Base-by-base conservation (phyloP, 2,329 filamentous ascomycete genomes). In the Colletotrichum viniferum region DNA sequence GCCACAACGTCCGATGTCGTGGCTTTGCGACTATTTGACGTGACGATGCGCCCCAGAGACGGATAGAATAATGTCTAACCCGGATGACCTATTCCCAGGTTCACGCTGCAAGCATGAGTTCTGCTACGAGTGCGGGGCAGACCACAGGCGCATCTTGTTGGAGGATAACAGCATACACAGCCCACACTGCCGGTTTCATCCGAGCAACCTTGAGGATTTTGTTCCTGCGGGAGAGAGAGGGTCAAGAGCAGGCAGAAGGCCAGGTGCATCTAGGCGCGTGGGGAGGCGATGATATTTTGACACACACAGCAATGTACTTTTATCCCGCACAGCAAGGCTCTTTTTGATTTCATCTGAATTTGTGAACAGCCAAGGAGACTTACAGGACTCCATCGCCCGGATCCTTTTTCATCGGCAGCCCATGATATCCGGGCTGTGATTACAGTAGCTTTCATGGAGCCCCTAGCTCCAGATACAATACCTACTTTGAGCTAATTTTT, bases 71-170 rank as follows among this genome's bases (percentile, higher is more conserved):
- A 13, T 30, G 4, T 71, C 63, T 69, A 32, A 74, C 75, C 32
- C 4, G 55, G 56, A 48, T 26, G 38, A 16, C 21, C n/a, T 10
- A 34, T 21, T 16, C 2, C 26, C 36, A 84, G 82, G 83, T 73
- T 76, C 75, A 13, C 78, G 70, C 38, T 84, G 83, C 72, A 78
- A 77, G 13, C 76, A 81, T 56, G 76, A 81, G 56, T 83, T 83
- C 72, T 84, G 83, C 77, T 85, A 81, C 73, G 81, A 85, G 38
- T 85, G 84, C 58, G 80, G 83, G n/a, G 84, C 81, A 7, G 79
- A 81, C 32, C 80, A 85, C 63, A 76, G 66, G 34, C 72, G 78
- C 36, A 84, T 85, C 34, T 21, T 85, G 43, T 71, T 74, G 34
- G 75, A 78, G 24, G 84, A 85, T 62, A 85, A 85, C 48, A 81